phyloP scores from a whole-genome alignment of 352 stramenopile genomes.

The Globisporangium spiculum region DNA sequence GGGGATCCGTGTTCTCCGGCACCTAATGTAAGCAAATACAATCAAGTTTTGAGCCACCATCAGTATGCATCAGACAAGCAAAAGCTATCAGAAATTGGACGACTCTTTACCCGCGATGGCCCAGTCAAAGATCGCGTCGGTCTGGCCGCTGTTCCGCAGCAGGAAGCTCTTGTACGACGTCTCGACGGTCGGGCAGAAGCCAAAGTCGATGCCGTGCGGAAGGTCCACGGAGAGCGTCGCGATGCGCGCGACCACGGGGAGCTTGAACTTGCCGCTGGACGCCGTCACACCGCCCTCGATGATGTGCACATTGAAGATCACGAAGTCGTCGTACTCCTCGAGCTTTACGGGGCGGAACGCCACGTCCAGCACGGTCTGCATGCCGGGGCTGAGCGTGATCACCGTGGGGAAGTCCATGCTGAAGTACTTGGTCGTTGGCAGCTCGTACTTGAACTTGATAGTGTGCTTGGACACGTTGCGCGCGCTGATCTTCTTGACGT shows the following conservation, averaged over 20 bases:
- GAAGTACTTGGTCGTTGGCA: constrained; percentile 92
- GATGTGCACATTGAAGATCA: constrained; percentile 87
- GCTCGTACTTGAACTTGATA: constrained; percentile 92
- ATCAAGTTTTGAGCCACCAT: neutral
- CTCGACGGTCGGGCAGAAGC: constrained; percentile 88
- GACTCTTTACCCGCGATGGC: constrained; percentile 39
- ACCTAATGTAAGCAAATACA: constrained; percentile 14
- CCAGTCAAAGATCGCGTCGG: constrained; percentile 87
- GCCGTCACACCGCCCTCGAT: constrained; percentile 71
- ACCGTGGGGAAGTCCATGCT: constrained; percentile 92
- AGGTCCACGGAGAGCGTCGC: constrained; percentile 61
- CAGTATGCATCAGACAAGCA: neutral
- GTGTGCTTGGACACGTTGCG: constrained; percentile 89
- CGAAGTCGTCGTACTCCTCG: constrained; percentile 91
- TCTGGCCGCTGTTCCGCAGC: constrained; percentile 86
- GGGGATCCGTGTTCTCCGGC: constrained; percentile 60
- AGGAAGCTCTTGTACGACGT: constrained; percentile 65
- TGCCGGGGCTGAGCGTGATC: constrained; percentile 87
- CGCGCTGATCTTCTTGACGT: constrained; percentile 86
- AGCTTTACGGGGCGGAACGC: constrained; percentile 87
- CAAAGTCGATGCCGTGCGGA: constrained; percentile 76
- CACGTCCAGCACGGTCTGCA: constrained; percentile 83
- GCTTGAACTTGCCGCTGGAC: constrained; percentile 74
- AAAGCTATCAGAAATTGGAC: neutral
- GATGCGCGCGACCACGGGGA: constrained; percentile 85